Evolutionary conservation across 306 rosid species (phyloP).

Genomic region (Gleditsia sinensis): DNA sequence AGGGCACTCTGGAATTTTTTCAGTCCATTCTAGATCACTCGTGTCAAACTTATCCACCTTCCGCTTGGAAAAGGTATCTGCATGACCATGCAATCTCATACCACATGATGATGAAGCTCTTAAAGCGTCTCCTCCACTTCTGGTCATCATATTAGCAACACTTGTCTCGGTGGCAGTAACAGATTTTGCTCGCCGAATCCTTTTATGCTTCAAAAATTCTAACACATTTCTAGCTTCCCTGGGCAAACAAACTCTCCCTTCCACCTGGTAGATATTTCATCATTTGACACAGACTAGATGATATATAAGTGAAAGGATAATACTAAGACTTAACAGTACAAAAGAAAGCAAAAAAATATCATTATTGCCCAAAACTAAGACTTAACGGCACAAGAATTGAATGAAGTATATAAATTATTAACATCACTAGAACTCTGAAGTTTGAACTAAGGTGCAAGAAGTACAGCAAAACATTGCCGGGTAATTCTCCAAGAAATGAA

Average conservation of each 20-base stretch:
- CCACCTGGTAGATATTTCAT: conserved; percentile 51
- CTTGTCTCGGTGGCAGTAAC: conserved; percentile 39
- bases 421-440: not conserved
- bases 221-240: conserved; percentile 59
- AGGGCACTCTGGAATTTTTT: conserved; percentile 71
- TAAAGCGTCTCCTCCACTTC: conserved; percentile 78
- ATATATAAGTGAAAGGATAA: not conserved
- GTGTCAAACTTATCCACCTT: conserved; percentile 66
- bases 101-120: conserved; percentile 58
- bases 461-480: not conserved
- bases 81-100: conserved; percentile 48
- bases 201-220: conserved; percentile 54
- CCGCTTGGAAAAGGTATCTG: conserved; percentile 46
- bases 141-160: conserved; percentile 45
- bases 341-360: not conserved
- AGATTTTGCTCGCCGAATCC: conserved; percentile 58
- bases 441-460: not conserved
- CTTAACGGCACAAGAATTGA: not conserved
- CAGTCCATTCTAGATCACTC: conserved; percentile 69
- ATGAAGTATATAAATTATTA: not conserved
- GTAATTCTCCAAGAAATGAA: conserved; percentile 1
- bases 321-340: not conserved
- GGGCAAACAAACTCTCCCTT: conserved; percentile 59
- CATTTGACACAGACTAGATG: conserved; percentile 8
- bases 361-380: too few relatives aligned